A percentile compares a stretch with the other conserved stretches of the same genome.
These are phyloP conservation scores for Lentithecium fluviatile DNA, from an alignment of 495 filamentous ascomycete genomes.

Conservation along the genomic window DNA sequence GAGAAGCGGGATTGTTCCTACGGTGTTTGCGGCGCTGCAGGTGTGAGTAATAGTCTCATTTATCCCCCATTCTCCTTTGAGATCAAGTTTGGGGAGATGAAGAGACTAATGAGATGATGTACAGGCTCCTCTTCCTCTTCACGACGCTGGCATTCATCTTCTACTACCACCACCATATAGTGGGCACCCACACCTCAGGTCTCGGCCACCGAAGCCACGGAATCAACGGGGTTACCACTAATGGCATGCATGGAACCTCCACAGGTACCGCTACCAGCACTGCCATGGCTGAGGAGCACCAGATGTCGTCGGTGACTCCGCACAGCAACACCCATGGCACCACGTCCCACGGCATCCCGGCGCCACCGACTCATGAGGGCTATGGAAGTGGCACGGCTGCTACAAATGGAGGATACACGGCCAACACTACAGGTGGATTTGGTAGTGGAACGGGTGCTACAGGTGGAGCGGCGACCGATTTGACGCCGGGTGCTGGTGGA, in stretches of 20 bases:
- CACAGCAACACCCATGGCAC: background rate
- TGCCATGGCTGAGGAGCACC: background rate
- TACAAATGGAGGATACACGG: background rate
- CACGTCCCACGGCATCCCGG: background rate
- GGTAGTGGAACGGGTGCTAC: background rate
- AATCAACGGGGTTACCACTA: background rate
- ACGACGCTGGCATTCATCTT: constrained; percentile 31
- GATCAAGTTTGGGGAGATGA: background rate
- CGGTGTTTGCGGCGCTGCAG: constrained; percentile 26
- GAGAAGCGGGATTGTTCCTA: constrained; percentile 20
- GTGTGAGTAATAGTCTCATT: constrained; percentile 27
- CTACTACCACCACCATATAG: constrained; percentile 27
- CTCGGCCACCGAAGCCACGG: background rate
- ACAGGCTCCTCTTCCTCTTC: constrained; percentile 27
- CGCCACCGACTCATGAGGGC: background rate
- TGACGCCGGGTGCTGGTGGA: background rate
- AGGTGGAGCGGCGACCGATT: background rate
- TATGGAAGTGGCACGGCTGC: background rate
- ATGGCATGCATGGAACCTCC: background rate
- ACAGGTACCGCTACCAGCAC: background rate
- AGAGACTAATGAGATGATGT: background rate
- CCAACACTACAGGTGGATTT: background rate
- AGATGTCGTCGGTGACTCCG: background rate
- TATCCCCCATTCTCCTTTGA: background rate
- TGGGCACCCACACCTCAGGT: constrained; percentile 5